These are phyloP conservation scores for Amanita exitialis DNA, from an alignment of 768 basidiomycete genomes.

Conservation along the genomic window DNA sequence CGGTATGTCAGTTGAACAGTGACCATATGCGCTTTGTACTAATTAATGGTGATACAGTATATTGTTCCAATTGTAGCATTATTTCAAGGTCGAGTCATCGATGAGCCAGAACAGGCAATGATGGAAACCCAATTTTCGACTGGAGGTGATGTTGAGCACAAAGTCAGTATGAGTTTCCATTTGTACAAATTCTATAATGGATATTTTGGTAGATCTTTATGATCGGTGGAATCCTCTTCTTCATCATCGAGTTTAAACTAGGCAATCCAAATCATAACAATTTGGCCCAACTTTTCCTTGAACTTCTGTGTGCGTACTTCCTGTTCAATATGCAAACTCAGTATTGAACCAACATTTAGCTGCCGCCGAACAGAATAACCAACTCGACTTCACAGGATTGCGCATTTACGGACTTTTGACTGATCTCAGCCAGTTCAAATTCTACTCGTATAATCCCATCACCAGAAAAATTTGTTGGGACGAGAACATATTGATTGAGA, in stretches of 20 bases:
- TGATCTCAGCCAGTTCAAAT: constrained; percentile 5
- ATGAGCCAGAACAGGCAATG: constrained; percentile 10
- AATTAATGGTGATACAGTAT: constrained; percentile 9
- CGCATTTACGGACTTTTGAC: constrained; percentile 7
- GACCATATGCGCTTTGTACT: background rate
- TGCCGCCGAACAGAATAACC: constrained; percentile 4
- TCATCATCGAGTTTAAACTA: constrained; percentile 18
- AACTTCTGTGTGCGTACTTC: background rate
- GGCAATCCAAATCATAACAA: background rate
- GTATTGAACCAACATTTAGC: background rate
- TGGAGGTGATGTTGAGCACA: constrained; percentile 12
- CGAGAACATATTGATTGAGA: constrained; percentile 3
- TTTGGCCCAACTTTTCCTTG: constrained; percentile 7
- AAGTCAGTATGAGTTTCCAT: constrained; percentile 5
- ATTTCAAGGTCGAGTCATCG: constrained; percentile 15
- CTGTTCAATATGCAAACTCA: too few relatives aligned
- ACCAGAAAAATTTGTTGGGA: constrained; percentile 5
- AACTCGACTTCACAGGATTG: constrained; percentile 3
- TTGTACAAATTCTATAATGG: background rate
- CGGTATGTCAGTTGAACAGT: constrained; percentile 5
- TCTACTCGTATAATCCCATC: constrained; percentile 8
- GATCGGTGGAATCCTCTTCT: constrained; percentile 7
- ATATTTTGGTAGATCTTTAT: constrained; percentile 8
- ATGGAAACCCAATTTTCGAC: constrained; percentile 9
- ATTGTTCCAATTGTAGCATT: constrained; percentile 13